Evolutionary conservation across 495 filamentous ascomycete genomes (phyloP).

Genomic region (Neurospora cerealis): DNA sequence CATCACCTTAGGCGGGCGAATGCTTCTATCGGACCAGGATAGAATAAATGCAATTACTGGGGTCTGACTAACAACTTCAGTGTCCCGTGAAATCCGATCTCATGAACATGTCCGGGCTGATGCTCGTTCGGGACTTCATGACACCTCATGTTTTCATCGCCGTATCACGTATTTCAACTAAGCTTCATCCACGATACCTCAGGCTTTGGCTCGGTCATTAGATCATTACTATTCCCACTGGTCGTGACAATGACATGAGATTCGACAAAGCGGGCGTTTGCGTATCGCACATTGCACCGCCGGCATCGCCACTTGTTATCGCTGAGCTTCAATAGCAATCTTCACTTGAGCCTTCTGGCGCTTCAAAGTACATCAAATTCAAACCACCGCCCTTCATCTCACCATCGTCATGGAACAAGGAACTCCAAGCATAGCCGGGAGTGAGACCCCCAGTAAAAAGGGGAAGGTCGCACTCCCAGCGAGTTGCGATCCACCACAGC

Average conservation of each 20-base stretch:
- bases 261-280: constrained; percentile 10
- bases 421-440: background rate
- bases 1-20: background rate
- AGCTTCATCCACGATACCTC: background rate
- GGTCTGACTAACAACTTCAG: background rate
- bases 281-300: constrained; percentile 10
- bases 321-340: background rate
- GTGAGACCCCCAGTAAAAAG: constrained; percentile 1
- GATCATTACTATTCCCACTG: background rate
- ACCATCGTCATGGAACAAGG: background rate
- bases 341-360: background rate
- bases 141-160: background rate
- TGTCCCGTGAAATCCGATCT: background rate
- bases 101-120: background rate
- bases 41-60: background rate
- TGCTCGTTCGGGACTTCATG: background rate
- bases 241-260: constrained; percentile 12
- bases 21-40: background rate
- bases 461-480: constrained; percentile 50
- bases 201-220: background rate
- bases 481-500: constrained; percentile 71
- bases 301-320: background rate
- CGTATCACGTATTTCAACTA: background rate
- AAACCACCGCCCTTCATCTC: background rate
- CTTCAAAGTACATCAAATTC: background rate